Evolutionary conservation across 108 stramenopile species (phyloP), one percentile per base, ranked within the genome.

Genomic region (Nitzschia putrida): DNA sequence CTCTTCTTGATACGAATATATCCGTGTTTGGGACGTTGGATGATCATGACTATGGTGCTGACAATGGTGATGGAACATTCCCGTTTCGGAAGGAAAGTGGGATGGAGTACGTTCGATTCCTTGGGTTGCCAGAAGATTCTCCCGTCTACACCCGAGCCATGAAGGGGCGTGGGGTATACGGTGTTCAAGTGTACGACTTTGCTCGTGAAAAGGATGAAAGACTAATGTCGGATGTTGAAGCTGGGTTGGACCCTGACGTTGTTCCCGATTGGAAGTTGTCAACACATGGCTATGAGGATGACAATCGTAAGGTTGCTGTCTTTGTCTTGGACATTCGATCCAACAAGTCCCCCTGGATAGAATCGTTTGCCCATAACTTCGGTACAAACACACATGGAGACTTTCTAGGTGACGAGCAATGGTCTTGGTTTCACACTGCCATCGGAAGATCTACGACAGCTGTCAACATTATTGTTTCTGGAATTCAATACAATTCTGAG

Each of bases 11-110:
- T 38, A 57, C 49, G 4, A 72, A 71, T 23, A 61, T 76, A 25
- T 59, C 83, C 0, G 79, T 94, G 23, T 84, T 87, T 77, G 94
- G 92, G 12, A 85, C 85, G 3, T 65, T 89, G 43, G 94, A 95
- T 74, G 94, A 95, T 77, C 94, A 95, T 66, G 91, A 95, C 60
- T 90, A 85, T 50, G 91, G 91, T 1, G 54, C 38, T 24, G 90
- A 93, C 71, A 91, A 95, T 57, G 91, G 88, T 10, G 93, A 89
- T 68, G 53, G 50, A 16, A 83, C 82, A 1, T 95, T 85, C 67
- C 45, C 47, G 9, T 78, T 66, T 61, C 40, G 58, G 53, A 61
- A 34, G 74, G 81, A 80, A 68, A 80, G 69, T 21, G 79, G 64
- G 22, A 56, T 83, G 57, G 87, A 75, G 29, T 92, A 85, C 54